Evolutionary conservation across 2,329 filamentous ascomycete genomes (phyloP).

Genomic region (Pestalotiopsis sp.): DNA sequence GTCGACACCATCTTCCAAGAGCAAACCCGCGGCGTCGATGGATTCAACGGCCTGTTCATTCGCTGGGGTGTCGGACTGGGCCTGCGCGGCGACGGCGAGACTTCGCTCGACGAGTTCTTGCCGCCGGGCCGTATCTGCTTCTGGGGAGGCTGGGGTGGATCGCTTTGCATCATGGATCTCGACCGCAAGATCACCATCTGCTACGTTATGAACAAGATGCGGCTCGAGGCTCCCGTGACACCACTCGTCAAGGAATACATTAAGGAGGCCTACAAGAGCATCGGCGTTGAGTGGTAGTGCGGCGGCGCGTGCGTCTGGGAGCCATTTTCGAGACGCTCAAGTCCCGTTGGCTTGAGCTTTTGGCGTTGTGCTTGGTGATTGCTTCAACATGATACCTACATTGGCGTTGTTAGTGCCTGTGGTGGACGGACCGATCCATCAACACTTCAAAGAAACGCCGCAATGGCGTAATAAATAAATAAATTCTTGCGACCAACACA

Average conservation of each 20-base stretch:
- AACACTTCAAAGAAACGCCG: neutral
- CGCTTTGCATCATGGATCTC: conserved; percentile 24
- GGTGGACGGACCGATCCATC: neutral
- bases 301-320: neutral
- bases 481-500: neutral
- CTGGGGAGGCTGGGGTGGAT: conserved; percentile 27
- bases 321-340: neutral
- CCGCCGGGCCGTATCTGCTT: conserved; percentile 33
- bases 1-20: conserved; percentile 48
- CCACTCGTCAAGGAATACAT: conserved; percentile 9
- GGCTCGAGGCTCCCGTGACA: conserved; percentile 4
- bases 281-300: conserved; percentile 19
- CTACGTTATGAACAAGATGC: conserved; percentile 25
- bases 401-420: neutral
- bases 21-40: conserved; percentile 42
- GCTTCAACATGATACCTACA: neutral
- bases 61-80: conserved; percentile 46
- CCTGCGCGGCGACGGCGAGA: conserved; percentile 31
- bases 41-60: conserved; percentile 35
- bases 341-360: neutral
- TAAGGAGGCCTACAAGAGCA: conserved; percentile 22
- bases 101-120: conserved; percentile 27
- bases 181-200: conserved; percentile 24
- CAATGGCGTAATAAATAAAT: neutral
- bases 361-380: neutral